Evolutionary conservation across 495 filamentous ascomycete genomes (phyloP).

Genomic region (Diplogelasinospora grovesii): DNA sequence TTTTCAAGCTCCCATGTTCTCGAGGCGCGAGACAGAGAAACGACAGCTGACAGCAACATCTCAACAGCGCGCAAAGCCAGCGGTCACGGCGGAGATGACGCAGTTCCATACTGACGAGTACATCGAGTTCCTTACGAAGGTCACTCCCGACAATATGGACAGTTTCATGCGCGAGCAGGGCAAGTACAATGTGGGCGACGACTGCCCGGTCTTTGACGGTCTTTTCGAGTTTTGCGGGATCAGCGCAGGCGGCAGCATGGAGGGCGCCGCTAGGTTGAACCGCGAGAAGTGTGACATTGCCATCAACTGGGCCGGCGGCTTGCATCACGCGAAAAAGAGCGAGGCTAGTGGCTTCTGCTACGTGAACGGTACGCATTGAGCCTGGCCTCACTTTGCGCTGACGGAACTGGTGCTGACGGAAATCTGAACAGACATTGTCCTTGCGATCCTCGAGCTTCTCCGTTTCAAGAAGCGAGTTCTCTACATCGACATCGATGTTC

Average conservation of each 20-base stretch:
- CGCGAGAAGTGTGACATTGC: conserved; percentile 94
- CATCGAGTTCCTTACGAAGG: conserved; percentile 92
- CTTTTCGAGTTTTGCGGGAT: conserved; percentile 98
- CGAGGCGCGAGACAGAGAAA: neutral
- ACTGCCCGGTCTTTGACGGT: conserved; percentile 96
- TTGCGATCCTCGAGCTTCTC: conserved; percentile 85
- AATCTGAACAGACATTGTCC: conserved; percentile 78
- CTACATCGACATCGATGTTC: conserved; percentile 97
- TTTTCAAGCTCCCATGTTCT: too few relatives aligned
- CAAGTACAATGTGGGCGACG: conserved; percentile 96
- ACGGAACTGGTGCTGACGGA: conserved; percentile 3
- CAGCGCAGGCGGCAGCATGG: conserved; percentile 95
- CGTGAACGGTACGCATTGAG: conserved; percentile 68
- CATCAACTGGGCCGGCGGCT: conserved; percentile 96
- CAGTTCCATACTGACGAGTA: conserved; percentile 99
- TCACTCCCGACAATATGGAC: conserved; percentile 99
- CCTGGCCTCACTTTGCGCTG: neutral
- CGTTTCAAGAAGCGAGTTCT: conserved; percentile 85
- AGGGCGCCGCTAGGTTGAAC: conserved; percentile 87
- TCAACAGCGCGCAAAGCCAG: conserved; percentile 85
- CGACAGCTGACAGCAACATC: conserved; percentile 1
- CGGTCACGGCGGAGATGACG: conserved; percentile 94
- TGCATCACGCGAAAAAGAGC: conserved; percentile 95
- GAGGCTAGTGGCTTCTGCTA: conserved; percentile 97
- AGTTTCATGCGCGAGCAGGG: conserved; percentile 83